phyloP scores from a whole-genome alignment of 805 yeast species.

The Myxozyma vanderwaltii region DNA sequence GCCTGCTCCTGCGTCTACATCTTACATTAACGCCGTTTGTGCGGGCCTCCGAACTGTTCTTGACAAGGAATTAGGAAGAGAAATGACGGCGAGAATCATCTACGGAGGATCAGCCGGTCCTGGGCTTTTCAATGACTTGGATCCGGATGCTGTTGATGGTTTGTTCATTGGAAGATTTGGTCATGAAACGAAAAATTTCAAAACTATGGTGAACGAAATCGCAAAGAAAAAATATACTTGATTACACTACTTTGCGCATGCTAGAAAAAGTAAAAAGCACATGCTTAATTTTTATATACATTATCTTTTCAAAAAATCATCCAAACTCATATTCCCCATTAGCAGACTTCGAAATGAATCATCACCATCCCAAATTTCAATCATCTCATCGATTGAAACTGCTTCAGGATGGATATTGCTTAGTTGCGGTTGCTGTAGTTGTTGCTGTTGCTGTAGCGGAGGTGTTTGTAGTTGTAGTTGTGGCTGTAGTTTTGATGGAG shows the following conservation, averaged over 20 bases:
- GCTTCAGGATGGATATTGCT: background rate
- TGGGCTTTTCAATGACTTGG: constrained; percentile 34
- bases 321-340: constrained; percentile 35
- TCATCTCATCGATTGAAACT: background rate
- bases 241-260: no score
- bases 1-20: constrained; percentile 37
- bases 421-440: background rate
- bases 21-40: constrained; percentile 37
- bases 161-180: constrained; percentile 40
- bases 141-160: constrained; percentile 36
- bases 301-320: constrained; percentile 31
- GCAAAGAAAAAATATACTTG: constrained; percentile 5
- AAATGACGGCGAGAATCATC: constrained; percentile 27
- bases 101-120: constrained; percentile 41
- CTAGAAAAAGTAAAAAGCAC: no score
- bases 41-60: constrained; percentile 31
- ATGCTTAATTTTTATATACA: background rate
- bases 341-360: constrained; percentile 24
- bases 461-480: background rate
- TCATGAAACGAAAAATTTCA: constrained; percentile 36
- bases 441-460: background rate
- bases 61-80: constrained; percentile 13
- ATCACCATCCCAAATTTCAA: constrained; percentile 1
- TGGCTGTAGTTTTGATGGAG: background rate
- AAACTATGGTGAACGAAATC: constrained; percentile 34